phyloP scores from a whole-genome alignment of 805 yeast genomes.

The Debaryomyces castellii region DNA sequence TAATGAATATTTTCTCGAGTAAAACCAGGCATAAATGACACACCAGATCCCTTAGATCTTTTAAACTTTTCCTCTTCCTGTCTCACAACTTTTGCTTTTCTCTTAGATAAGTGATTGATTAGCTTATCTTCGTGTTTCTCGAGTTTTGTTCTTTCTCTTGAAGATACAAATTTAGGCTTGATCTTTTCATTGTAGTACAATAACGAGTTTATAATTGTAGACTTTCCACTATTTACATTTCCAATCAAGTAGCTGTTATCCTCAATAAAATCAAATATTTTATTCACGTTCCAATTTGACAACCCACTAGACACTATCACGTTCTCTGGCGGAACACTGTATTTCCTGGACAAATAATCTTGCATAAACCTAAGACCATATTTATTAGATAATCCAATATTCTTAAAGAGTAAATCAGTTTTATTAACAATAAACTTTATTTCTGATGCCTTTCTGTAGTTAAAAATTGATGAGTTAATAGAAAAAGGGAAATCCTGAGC shows the following conservation, averaged over 20 bases:
- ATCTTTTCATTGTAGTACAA: conserved; percentile 17
- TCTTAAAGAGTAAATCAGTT: conserved; percentile 43
- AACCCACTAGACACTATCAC: conserved; percentile 53
- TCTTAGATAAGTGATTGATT: conserved; percentile 6
- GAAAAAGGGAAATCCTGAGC: conserved; percentile 76
- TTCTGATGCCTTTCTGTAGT: conserved; percentile 30
- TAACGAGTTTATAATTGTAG: conserved; percentile 54
- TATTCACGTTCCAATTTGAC: conserved; percentile 50
- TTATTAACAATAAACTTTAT: conserved; percentile 44
- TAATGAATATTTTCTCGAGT: conserved; percentile 55
- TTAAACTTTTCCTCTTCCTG: conserved; percentile 17
- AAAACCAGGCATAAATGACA: conserved; percentile 63
- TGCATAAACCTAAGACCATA: conserved; percentile 29
- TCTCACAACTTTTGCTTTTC: neutral
- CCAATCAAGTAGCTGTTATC: conserved; percentile 57
- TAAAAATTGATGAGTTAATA: conserved; percentile 35
- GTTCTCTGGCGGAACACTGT: conserved; percentile 33
- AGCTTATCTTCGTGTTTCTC: conserved; percentile 17
- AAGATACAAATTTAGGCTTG: conserved; percentile 8
- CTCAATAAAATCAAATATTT: conserved; percentile 37
- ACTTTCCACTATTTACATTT: conserved; percentile 68
- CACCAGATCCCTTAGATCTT: conserved; percentile 42
- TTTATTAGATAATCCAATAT: conserved; percentile 21
- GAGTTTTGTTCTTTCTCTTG: conserved; percentile 8
- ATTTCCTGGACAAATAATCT: conserved; percentile 32